Evolutionary conservation across 805 yeast genomes (phyloP).

Genomic region (Pichia californica): DNA sequence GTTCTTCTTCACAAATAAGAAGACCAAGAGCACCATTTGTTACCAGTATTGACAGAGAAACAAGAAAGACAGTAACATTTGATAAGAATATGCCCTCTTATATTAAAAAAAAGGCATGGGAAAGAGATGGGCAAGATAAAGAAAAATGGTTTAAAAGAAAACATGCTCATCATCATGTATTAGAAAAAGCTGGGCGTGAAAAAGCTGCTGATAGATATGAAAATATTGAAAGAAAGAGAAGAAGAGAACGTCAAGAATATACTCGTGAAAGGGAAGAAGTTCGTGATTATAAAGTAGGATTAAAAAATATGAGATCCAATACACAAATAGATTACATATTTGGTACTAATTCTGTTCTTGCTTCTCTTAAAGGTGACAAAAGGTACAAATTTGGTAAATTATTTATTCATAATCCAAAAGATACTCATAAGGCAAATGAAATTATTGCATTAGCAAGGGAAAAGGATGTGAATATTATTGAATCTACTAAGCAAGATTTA

Average conservation of each 20-base stretch:
- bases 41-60: conserved; percentile 1
- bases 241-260: conserved; percentile 14
- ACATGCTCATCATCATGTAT: conserved; percentile 63
- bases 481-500: conserved; percentile 42
- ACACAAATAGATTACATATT: conserved; percentile 63
- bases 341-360: conserved; percentile 69
- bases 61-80: conserved; percentile 19
- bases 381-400: conserved; percentile 49
- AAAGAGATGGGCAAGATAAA: conserved; percentile 50
- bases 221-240: conserved; percentile 7
- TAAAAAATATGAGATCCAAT: conserved; percentile 23
- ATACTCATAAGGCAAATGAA: conserved; percentile 28
- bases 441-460: conserved; percentile 43
- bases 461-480: conserved; percentile 31
- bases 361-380: conserved; percentile 55
- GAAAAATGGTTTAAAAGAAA: conserved; percentile 55
- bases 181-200: conserved; percentile 28
- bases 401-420: conserved; percentile 35
- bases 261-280: conserved; percentile 3
- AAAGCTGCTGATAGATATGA: conserved; percentile 10
- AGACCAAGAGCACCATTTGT: conserved; percentile 28
- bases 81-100: conserved; percentile 40
- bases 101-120: conserved; percentile 56
- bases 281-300: conserved; percentile 12
- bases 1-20: too few species aligned